Percentiles rank a stretch among this genome's conserved stretches.
Evolutionary conservation across 352 stramenopile species (phyloP).

Genomic region (Salisapilia sapeloensis): DNA sequence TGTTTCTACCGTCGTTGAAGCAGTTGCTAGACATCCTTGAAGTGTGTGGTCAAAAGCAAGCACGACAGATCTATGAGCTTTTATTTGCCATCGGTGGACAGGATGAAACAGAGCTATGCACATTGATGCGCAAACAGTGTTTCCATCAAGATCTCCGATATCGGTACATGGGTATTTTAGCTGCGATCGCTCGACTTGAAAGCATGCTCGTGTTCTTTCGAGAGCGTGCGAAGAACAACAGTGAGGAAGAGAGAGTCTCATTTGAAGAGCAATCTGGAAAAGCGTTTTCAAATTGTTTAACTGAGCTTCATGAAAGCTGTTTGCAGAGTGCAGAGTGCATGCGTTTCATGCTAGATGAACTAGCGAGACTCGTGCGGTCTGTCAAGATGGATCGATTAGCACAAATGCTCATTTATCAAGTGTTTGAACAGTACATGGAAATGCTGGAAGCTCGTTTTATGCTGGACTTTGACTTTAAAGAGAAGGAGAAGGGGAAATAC

Average conservation of each 20-base stretch:
- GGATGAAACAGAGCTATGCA: constrained; percentile 30
- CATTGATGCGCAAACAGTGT: constrained; percentile 27
- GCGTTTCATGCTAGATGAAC: constrained; percentile 23
- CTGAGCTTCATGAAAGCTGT: constrained; percentile 13
- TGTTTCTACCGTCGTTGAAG: constrained; percentile 27
- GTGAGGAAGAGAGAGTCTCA: neutral
- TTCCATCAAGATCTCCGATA: constrained; percentile 38
- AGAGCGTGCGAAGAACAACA: constrained; percentile 5
- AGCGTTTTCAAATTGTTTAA: constrained; percentile 7
- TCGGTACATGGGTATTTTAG: constrained; percentile 28
- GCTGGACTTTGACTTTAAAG: constrained; percentile 13
- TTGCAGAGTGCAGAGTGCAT: constrained; percentile 12
- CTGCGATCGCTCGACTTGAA: constrained; percentile 15
- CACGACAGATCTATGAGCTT: constrained; percentile 30
- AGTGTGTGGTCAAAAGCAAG: constrained; percentile 12
- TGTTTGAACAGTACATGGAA: constrained; percentile 27
- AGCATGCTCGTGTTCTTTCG: constrained; percentile 9
- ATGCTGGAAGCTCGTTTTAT: constrained; percentile 22
- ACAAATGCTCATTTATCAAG: constrained; percentile 9
- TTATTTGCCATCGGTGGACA: constrained; percentile 23
- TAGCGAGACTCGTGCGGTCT: constrained; percentile 10
- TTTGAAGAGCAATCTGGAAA: constrained; percentile 2
- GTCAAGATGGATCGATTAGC: constrained; percentile 9
- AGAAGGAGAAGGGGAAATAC: constrained; percentile 9
- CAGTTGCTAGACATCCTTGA: constrained; percentile 39